Conservation (phyloP, 2,329 filamentous ascomycete genomes). For the Parastagonospora avenae region DNA sequence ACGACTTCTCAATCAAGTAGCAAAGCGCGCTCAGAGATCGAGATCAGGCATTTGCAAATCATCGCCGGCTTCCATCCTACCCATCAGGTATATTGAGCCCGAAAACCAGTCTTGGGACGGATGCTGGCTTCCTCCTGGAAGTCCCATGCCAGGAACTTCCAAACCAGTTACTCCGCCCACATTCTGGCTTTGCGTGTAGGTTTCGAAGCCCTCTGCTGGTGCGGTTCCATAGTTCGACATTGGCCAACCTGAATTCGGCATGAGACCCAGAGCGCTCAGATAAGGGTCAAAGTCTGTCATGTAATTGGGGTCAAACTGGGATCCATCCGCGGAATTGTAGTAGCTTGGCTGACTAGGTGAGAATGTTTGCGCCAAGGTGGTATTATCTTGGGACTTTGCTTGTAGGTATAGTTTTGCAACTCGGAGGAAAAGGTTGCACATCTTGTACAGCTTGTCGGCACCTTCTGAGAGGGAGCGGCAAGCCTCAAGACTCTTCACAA, state of each 20-base stretch:
- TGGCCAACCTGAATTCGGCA: conserved; percentile 48
- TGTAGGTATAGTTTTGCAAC: conserved; percentile 68
- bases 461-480: conserved; percentile 61
- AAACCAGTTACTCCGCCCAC: neutral
- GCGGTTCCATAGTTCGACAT: conserved; percentile 18
- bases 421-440: conserved; percentile 66
- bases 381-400: conserved; percentile 57
- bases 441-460: conserved; percentile 64
- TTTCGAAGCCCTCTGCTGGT: conserved; percentile 8
- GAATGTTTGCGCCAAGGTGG: conserved; percentile 4
- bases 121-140: conserved; percentile 46
- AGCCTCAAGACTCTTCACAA: conserved; percentile 61
- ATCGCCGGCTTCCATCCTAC: conserved; percentile 61
- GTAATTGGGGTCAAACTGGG: conserved; percentile 26
- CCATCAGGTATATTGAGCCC: conserved; percentile 68
- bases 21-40: neutral
- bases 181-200: conserved; percentile 9
- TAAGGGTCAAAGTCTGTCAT: conserved; percentile 65
- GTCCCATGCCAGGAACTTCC: conserved; percentile 10
- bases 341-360: conserved; percentile 12
- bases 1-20: neutral
- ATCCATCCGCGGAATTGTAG: conserved; percentile 16
- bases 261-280: conserved; percentile 66
- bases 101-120: conserved; percentile 68
- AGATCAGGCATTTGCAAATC: conserved; percentile 51